Conservation (phyloP, 225 moss, liverwort and hornwort genomes). For the Neckera pumila region DNA sequence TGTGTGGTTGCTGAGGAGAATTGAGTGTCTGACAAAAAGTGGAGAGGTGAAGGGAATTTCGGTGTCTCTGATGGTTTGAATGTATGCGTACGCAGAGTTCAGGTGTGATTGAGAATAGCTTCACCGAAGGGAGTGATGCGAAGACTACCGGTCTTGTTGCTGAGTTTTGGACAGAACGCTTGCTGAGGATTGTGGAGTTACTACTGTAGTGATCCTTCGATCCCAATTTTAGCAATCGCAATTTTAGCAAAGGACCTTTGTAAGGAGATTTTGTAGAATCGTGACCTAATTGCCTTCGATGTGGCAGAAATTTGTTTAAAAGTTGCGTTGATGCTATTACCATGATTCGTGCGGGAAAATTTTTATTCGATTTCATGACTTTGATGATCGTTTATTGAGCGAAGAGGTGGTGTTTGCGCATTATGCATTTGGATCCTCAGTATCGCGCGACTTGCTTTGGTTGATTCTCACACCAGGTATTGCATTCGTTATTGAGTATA, state of each 20-base stretch:
- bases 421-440: background rate
- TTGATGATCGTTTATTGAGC: background rate
- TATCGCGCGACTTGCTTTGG: background rate
- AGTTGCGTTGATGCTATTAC: background rate
- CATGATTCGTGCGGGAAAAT: background rate
- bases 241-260: background rate
- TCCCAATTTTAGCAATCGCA: background rate
- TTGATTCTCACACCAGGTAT: background rate
- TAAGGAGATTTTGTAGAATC: background rate
- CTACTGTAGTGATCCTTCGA: background rate
- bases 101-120: background rate
- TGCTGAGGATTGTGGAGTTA: background rate
- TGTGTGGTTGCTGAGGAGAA: background rate
- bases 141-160: background rate
- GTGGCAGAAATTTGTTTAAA: background rate
- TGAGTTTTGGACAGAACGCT: background rate
- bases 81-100: background rate
- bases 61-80: background rate
- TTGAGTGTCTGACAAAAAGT: background rate
- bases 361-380: background rate
- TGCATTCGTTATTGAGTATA: background rate
- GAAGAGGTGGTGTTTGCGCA: background rate
- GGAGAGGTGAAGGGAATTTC: background rate
- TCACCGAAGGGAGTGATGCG: background rate
- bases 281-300: background rate